phyloP scores from a whole-genome alignment of 2,329 filamentous ascomycete species.

The Pseudogymnoascus pannorum region DNA sequence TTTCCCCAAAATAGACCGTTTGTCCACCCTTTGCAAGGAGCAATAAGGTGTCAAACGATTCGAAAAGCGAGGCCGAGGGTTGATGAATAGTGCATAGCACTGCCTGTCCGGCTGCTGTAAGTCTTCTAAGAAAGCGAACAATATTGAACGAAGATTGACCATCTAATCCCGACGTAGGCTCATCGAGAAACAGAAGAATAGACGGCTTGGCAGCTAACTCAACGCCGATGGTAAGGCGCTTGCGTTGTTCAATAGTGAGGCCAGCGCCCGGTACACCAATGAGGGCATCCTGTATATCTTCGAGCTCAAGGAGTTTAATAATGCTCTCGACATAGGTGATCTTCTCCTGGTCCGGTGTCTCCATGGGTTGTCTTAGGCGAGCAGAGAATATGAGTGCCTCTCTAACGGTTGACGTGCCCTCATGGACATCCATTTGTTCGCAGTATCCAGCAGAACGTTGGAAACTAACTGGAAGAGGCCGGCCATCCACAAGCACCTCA shows the following conservation, averaged over 20 bases:
- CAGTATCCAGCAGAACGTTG: conserved; percentile 71
- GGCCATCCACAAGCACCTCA: conserved; percentile 63
- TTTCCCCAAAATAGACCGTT: conserved; percentile 63
- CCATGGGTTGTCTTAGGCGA: conserved; percentile 71
- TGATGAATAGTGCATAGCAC: conserved; percentile 52
- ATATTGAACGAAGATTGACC: conserved; percentile 58
- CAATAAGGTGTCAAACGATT: conserved; percentile 52
- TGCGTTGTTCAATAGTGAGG: conserved; percentile 55
- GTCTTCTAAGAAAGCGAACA: conserved; percentile 52
- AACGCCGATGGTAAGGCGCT: conserved; percentile 54
- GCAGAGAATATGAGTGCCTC: conserved; percentile 86
- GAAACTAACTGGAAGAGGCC: conserved; percentile 70
- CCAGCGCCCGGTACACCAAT: conserved; percentile 57
- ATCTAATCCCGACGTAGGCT: conserved; percentile 57
- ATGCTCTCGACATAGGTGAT: conserved; percentile 82
- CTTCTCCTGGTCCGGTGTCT: conserved; percentile 67
- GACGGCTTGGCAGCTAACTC: conserved; percentile 50
- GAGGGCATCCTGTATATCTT: conserved; percentile 58
- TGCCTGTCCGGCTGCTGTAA: conserved; percentile 48
- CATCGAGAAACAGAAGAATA: conserved; percentile 55
- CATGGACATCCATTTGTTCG: conserved; percentile 85
- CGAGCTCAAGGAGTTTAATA: conserved; percentile 52
- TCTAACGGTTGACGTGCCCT: conserved; percentile 74
- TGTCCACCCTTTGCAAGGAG: conserved; percentile 59
- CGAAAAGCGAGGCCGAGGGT: conserved; percentile 46